Evolutionary conservation across 2,329 filamentous ascomycete species (phyloP).

Genomic region (Ilyonectria destructans): DNA sequence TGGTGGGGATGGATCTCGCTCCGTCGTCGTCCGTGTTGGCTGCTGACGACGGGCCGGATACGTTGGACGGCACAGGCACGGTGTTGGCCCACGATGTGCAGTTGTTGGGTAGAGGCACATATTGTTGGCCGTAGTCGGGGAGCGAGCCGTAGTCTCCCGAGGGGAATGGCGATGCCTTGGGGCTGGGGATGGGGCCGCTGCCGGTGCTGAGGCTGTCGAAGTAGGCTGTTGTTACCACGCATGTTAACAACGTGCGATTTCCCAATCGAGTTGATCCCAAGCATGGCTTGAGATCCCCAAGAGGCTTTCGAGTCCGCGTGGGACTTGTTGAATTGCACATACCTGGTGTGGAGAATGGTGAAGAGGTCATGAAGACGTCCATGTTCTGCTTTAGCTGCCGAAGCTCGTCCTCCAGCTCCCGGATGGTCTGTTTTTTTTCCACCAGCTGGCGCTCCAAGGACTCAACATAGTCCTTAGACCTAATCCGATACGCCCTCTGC

Average conservation of each 20-base stretch:
- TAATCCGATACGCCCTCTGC: slow-evolving; percentile 87
- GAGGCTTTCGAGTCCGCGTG: no score
- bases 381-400: slow-evolving; percentile 62
- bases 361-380: slow-evolving; percentile 60
- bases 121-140: slow-evolving; percentile 60
- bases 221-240: slow-evolving; percentile 52
- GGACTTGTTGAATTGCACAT: slow-evolving; percentile 40
- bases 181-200: slow-evolving; percentile 60
- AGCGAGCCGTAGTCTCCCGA: slow-evolving; percentile 62
- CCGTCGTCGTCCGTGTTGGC: slow-evolving; percentile 64
- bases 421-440: slow-evolving; percentile 72
- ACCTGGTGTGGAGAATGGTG: slow-evolving; percentile 61
- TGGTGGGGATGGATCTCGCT: slow-evolving; percentile 64
- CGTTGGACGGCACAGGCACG: slow-evolving; percentile 64
- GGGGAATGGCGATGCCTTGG: slow-evolving; percentile 63
- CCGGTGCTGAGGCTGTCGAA: slow-evolving; percentile 60
- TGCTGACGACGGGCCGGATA: slow-evolving; percentile 69
- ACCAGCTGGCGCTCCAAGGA: slow-evolving; percentile 81
- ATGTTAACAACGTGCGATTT: no score
- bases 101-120: slow-evolving; percentile 58
- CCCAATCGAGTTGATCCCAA: no score
- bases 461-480: slow-evolving; percentile 91
- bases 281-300: no score
- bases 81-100: slow-evolving; percentile 64
- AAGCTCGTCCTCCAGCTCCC: slow-evolving; percentile 70